These are phyloP conservation scores for Pseudonitzschia multiseries DNA, from an alignment of 108 stramenopile species.

Conservation along the genomic window DNA sequence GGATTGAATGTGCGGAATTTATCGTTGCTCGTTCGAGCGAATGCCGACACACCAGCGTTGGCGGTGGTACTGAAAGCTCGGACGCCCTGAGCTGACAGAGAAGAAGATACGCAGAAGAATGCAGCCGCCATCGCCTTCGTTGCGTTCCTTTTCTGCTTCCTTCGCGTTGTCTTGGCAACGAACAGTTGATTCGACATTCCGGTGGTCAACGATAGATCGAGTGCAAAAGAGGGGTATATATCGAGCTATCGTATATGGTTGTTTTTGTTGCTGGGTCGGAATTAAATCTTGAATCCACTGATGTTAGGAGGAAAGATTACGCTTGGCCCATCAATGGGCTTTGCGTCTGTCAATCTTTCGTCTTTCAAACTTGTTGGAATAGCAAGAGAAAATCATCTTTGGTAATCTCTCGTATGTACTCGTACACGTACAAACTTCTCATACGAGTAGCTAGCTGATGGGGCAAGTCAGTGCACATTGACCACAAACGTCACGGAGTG, in stretches of 20 bases:
- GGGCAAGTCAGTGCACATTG: background rate
- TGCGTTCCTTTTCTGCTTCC: constrained; percentile 16
- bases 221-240: background rate
- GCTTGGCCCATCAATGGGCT: background rate
- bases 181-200: constrained; percentile 21
- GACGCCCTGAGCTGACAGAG: constrained; percentile 11
- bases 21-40: background rate
- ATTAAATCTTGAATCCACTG: too few relatives aligned
- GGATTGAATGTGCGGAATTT: background rate
- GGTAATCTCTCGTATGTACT: too few relatives aligned
- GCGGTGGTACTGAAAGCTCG: constrained; percentile 14
- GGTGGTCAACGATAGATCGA: background rate
- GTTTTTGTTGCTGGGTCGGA: too few relatives aligned
- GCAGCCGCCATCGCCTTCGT: constrained; percentile 3
- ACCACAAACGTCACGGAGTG: constrained; percentile 8
- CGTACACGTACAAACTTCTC: too few relatives aligned
- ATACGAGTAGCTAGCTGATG: background rate
- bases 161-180: constrained; percentile 2
- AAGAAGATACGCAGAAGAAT: constrained; percentile 20
- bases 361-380: too few relatives aligned
- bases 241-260: too few relatives aligned
- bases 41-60: background rate
- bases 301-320: background rate
- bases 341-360: background rate
- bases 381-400: too few relatives aligned